These are phyloP conservation scores for Eucalyptus regnans DNA, from an alignment of 345 rosid genomes.

Conservation along the genomic window DNA sequence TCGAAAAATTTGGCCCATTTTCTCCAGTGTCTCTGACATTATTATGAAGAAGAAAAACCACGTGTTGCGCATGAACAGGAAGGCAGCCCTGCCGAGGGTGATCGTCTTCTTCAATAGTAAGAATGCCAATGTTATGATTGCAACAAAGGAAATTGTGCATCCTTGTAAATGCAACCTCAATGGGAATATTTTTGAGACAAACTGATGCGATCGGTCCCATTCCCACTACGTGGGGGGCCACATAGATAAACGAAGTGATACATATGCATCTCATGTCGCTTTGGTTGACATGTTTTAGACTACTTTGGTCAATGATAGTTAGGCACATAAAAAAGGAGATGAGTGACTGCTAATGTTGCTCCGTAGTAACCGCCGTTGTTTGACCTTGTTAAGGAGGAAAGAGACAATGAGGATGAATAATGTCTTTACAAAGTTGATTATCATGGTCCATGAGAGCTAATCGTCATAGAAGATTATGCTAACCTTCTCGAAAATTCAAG, in stretches of 20 bases:
- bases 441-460: neutral
- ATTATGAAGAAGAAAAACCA: too few relatives aligned
- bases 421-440: neutral
- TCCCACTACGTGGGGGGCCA: too few relatives aligned
- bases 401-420: neutral
- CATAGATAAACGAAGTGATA: too few relatives aligned
- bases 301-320: too few relatives aligned
- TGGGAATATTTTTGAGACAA: too few relatives aligned
- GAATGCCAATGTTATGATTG: too few relatives aligned
- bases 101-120: fast-evolving
- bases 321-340: neutral
- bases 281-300: neutral
- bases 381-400: neutral
- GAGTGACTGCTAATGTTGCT: neutral
- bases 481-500: neutral
- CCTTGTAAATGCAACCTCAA: fast-evolving
- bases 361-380: fast-evolving
- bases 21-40: fast-evolving
- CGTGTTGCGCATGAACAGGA: fast-evolving
- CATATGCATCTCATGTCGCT: too few relatives aligned
- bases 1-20: too few relatives aligned
- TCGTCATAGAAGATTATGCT: fast-evolving
- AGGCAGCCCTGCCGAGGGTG: too few relatives aligned
- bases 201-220: fast-evolving
- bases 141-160: too few relatives aligned